Base-by-base conservation (phyloP, 2,329 filamentous ascomycete species). In the Ceratocystis albifundus region DNA sequence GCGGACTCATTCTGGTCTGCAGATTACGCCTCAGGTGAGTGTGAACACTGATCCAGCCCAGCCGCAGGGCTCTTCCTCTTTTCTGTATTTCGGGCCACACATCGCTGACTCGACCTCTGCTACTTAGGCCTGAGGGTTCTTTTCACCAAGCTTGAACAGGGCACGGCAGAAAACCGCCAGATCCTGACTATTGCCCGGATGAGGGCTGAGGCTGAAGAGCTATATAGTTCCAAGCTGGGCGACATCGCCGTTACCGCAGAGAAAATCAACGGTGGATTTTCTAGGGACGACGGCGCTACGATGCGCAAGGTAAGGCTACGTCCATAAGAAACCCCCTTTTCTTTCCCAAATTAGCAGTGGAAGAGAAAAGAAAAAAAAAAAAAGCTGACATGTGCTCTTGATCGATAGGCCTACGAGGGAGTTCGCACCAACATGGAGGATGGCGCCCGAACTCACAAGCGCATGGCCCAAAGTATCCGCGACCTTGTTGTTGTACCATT, bases 1-100 rank as follows among this genome's bases (percentile, higher is more conserved):
- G 87, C 91, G 71, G 90, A 93, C 78, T 96, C 92, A 63, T 97
- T 99, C 79, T 99, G 94, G 94, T 96, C 94, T 69, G 85, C 85
- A 75, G 94, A 99, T 82, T 97, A 97, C 82, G 93, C 93, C 75
- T 91, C 89, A 80, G 92, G 88, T 89, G 79, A 75, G 82, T 41
- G 36, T 4, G 36, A 41, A 10, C 36, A 73, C 68, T 25, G 1
- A 4, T 15, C 28, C 28, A 2, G 17, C 12, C 28, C 12, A n/a
- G 17, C 53, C 15, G n/a, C n/a, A 12, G n/a, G 2, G 10, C 15
- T 10, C 22, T 28, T 28, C 15, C 17, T 20, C 28, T 8, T n/a
- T n/a, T 30, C 17, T 7, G 20, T 36, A 8, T 10, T 36, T n/a
- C 25, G 55, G 28, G 10, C 55, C 32, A 15, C 25, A n/a, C 32